A percentile compares a stretch with the other conserved stretches of the same genome.
Conservation (phyloP, 108 stramenopile genomes). For the Cylindrotheca closterium region DNA sequence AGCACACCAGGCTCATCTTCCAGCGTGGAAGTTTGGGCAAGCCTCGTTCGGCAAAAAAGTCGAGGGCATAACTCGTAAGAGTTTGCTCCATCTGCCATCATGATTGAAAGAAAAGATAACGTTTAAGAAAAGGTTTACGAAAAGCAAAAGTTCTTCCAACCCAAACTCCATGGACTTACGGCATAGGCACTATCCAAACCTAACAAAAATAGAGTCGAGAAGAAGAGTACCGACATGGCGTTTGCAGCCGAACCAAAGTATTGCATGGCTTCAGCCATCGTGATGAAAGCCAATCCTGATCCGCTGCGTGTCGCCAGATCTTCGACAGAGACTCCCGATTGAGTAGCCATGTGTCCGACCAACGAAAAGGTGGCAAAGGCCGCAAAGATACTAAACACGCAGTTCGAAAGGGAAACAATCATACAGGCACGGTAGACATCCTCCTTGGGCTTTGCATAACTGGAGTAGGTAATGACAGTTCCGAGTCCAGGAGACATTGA, state of each 20-base stretch:
- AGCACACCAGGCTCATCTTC: background rate
- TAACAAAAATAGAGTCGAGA: background rate
- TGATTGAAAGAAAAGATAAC: too few relatives aligned
- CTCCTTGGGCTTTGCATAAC: slow-evolving; percentile 1
- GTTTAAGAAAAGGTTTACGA: too few relatives aligned
- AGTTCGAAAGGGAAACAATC: slow-evolving; percentile 9
- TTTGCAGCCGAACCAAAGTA: background rate
- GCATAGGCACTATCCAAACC: background rate
- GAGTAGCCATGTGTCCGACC: background rate
- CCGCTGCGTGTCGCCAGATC: background rate
- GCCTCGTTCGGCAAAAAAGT: background rate
- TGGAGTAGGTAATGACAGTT: slow-evolving; percentile 7
- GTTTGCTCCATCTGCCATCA: too few relatives aligned
- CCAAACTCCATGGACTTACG: too few relatives aligned
- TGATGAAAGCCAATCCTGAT: slow-evolving; percentile 6
- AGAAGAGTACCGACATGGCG: slow-evolving; percentile 3
- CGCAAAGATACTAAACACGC: background rate
- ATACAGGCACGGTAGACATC: slow-evolving; percentile 2
- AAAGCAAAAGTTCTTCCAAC: too few relatives aligned
- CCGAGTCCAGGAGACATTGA: slow-evolving; percentile 16
- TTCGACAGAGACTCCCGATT: background rate
- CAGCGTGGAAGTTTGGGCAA: background rate
- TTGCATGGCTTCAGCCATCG: slow-evolving; percentile 3
- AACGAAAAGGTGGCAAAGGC: slow-evolving; percentile 1
- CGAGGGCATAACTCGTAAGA: background rate